Evolutionary conservation across 192 early-diverging fungal species (phyloP).

Genomic region (Linnemannia zychae): DNA sequence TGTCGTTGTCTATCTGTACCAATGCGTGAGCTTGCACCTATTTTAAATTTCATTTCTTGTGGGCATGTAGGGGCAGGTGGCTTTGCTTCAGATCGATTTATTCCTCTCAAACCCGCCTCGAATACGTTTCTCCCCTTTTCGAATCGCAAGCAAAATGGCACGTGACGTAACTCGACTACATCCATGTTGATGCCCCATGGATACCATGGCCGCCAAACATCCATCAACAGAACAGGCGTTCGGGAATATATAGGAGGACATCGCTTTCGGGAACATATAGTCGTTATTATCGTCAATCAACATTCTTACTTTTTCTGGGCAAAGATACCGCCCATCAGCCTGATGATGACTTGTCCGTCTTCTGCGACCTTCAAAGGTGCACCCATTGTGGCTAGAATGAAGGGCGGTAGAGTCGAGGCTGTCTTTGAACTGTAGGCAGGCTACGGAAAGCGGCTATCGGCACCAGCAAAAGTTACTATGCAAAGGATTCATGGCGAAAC

Average conservation of each 20-base stretch:
- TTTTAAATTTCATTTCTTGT: not conserved
- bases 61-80: not conserved
- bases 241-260: not conserved
- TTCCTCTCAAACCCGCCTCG: not conserved
- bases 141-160: slow-evolving; percentile 52
- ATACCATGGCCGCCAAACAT: slow-evolving; percentile 13
- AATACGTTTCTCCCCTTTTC: slow-evolving; percentile 38
- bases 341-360: not conserved
- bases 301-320: not conserved
- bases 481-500: slow-evolving; percentile 33
- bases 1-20: not conserved
- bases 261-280: not conserved
- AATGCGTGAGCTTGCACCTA: not conserved
- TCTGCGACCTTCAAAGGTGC: not conserved
- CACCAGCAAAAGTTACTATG: not conserved
- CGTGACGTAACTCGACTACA: slow-evolving; percentile 20
- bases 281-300: slow-evolving; percentile 5
- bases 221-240: slow-evolving; percentile 15
- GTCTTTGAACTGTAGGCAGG: not conserved
- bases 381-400: not conserved
- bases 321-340: not conserved
- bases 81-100: not conserved
- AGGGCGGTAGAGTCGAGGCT: not conserved
- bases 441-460: not conserved
- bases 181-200: slow-evolving; percentile 4